phyloP scores from a whole-genome alignment of 2,329 filamentous ascomycete species.

The Cercospora citrullina region DNA sequence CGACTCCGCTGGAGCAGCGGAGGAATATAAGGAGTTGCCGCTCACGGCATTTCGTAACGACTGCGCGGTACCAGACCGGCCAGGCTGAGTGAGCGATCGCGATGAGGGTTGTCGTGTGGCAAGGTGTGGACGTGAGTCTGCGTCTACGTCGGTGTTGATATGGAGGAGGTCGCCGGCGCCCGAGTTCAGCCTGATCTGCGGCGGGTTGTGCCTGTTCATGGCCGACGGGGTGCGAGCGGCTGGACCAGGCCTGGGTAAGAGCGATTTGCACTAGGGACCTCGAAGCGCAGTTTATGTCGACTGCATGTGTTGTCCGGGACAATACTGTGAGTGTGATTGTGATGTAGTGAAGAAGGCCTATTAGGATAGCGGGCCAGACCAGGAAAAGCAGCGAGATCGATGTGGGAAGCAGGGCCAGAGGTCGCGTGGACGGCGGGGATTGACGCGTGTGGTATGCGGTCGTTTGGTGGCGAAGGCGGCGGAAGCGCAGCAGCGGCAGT shows the following conservation, averaged over 20 bases:
- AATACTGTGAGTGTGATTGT: not conserved
- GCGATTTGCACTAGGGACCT: constrained; percentile 1
- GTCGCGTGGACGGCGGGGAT: not conserved
- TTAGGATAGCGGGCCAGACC: not conserved
- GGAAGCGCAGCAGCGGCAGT: not conserved
- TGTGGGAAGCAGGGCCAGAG: not conserved
- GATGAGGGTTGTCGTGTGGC: constrained; percentile 44
- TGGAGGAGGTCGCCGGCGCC: constrained; percentile 56
- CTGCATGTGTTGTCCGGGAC: constrained; percentile 3
- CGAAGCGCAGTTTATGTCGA: not conserved
- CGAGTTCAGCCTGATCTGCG: constrained; percentile 66
- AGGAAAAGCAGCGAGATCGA: not conserved
- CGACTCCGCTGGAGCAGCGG: constrained; percentile 42
- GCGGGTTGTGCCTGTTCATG: constrained; percentile 40
- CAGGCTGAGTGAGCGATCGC: constrained; percentile 46
- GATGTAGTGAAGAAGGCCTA: not conserved
- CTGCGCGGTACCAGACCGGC: constrained; percentile 41
- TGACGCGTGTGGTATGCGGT: not conserved
- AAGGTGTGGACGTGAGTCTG: constrained; percentile 37
- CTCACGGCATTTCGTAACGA: constrained; percentile 32
- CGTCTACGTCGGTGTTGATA: constrained; percentile 32
- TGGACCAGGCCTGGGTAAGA: not conserved
- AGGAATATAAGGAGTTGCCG: constrained; percentile 30
- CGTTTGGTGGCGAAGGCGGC: not conserved
- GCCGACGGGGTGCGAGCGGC: not conserved